Percentiles rank a stretch among this genome's conserved stretches.
Conservation (phyloP, 2,329 filamentous ascomycete genomes). For the Aspergillus fructus region DNA sequence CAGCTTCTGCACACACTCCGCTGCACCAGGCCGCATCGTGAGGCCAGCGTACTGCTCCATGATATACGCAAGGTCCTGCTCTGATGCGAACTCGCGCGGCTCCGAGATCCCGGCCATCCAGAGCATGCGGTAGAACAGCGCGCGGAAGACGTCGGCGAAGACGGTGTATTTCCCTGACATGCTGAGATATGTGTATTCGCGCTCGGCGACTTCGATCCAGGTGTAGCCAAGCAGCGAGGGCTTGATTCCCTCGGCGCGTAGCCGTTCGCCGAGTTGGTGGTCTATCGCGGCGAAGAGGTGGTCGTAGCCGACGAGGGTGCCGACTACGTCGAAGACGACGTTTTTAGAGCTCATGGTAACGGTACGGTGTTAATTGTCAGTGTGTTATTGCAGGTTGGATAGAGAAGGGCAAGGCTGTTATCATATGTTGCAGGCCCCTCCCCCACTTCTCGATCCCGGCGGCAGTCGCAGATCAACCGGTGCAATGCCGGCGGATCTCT, state of each 20-base stretch:
- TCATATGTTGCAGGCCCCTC: no score
- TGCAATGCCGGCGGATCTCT: background rate
- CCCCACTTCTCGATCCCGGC: background rate
- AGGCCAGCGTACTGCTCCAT: slow-evolving; percentile 35
- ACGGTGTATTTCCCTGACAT: slow-evolving; percentile 39
- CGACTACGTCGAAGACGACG: slow-evolving; percentile 34
- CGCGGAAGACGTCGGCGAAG: slow-evolving; percentile 39
- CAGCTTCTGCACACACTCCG: slow-evolving; percentile 39
- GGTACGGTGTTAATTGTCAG: background rate
- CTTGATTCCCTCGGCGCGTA: slow-evolving; percentile 35
- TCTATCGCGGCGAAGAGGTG: slow-evolving; percentile 41
- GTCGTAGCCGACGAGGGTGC: slow-evolving; percentile 45
- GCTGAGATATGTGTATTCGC: slow-evolving; percentile 48
- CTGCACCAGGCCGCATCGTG: slow-evolving; percentile 35
- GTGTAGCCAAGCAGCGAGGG: slow-evolving; percentile 41
- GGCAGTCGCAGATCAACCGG: background rate
- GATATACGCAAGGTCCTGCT: slow-evolving; percentile 40
- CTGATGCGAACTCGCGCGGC: slow-evolving; percentile 37
- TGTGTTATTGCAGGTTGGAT: no score
- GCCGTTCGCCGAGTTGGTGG: slow-evolving; percentile 36
- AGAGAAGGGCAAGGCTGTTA: no score
- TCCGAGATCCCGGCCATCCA: slow-evolving; percentile 40
- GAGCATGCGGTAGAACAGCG: slow-evolving; percentile 47
- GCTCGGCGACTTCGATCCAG: slow-evolving; percentile 45
- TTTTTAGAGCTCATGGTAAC: slow-evolving; percentile 19